Conservation (phyloP, 2,329 filamentous ascomycete species). For the Trichophyton schoenleinii region DNA sequence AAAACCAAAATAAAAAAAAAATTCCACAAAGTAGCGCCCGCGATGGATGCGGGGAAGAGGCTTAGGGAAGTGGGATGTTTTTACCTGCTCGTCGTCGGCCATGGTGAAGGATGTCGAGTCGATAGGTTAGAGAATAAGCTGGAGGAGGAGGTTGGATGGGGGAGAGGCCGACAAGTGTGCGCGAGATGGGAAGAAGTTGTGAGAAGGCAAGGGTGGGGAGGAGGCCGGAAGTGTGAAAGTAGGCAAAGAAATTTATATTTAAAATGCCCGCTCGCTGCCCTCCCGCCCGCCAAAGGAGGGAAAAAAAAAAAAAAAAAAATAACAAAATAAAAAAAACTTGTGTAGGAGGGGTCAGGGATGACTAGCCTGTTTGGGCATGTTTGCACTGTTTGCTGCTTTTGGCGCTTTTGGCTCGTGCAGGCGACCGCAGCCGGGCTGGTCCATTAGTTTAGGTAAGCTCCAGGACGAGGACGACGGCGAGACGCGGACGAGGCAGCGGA, state of each 20-base stretch:
- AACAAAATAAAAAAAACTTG: not conserved
- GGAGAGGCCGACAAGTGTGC: conserved; percentile 15
- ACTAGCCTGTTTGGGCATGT: conserved; percentile 8
- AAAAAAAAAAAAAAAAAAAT: conserved; percentile 12
- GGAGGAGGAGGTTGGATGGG: conserved; percentile 8
- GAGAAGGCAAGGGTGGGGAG: conserved; percentile 12
- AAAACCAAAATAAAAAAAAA: no score
- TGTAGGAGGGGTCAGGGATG: conserved; percentile 8
- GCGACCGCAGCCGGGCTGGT: not conserved
- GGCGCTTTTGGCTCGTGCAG: conserved; percentile 3
- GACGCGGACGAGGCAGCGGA: not conserved
- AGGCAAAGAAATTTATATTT: conserved; percentile 1
- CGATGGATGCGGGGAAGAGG: conserved; percentile 17
- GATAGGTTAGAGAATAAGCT: conserved; percentile 11
- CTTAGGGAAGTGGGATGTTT: conserved; percentile 25
- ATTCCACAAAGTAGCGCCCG: no score
- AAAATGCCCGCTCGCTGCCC: conserved; percentile 8
- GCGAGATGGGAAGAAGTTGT: conserved; percentile 13
- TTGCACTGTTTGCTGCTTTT: conserved; percentile 6
- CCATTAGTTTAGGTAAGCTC: not conserved
- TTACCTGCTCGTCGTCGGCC: conserved; percentile 54
- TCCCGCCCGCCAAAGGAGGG: conserved; percentile 5
- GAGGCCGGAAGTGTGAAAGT: conserved; percentile 12
- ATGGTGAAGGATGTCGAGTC: conserved; percentile 37
- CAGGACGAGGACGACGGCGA: not conserved